Percentiles rank a stretch among this genome's conserved stretches.
Evolutionary conservation across 768 basidiomycete species (phyloP).

Genomic region (Rickenella mellea): DNA sequence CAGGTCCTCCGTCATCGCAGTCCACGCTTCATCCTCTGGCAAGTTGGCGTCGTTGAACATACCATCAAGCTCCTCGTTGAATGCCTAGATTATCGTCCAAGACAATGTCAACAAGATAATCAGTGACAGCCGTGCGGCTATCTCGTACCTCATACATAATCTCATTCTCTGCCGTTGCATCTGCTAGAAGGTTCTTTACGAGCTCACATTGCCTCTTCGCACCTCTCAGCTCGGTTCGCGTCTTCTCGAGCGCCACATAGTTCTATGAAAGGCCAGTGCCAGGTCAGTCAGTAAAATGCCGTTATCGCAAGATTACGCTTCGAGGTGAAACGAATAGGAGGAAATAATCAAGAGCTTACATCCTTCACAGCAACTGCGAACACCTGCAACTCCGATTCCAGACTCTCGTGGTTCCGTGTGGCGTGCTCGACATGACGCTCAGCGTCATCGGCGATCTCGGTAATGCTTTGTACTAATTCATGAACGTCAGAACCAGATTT

Average conservation of each 20-base stretch:
- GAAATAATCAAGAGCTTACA: constrained; percentile 27
- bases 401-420: constrained; percentile 41
- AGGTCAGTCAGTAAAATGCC: background rate
- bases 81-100: constrained; percentile 50
- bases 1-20: constrained; percentile 66
- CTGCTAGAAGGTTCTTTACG: constrained; percentile 66
- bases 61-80: constrained; percentile 87
- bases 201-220: constrained; percentile 68
- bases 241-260: constrained; percentile 50
- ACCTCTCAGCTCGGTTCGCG: constrained; percentile 56
- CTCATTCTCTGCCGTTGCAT: constrained; percentile 80
- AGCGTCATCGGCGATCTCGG: constrained; percentile 43
- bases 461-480: constrained; percentile 36
- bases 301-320: background rate
- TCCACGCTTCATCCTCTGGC: constrained; percentile 77
- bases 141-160: constrained; percentile 80
- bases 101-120: background rate
- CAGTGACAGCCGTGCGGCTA: background rate
- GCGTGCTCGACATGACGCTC: constrained; percentile 48
- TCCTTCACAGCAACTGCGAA: constrained; percentile 46
- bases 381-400: constrained; percentile 40
- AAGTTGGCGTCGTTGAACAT: constrained; percentile 84
- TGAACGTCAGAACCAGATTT: constrained; percentile 6
- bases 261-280: constrained; percentile 29
- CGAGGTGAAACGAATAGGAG: background rate